Conservation (phyloP, 352 stramenopile genomes). For the Globisporangium alternatum region DNA sequence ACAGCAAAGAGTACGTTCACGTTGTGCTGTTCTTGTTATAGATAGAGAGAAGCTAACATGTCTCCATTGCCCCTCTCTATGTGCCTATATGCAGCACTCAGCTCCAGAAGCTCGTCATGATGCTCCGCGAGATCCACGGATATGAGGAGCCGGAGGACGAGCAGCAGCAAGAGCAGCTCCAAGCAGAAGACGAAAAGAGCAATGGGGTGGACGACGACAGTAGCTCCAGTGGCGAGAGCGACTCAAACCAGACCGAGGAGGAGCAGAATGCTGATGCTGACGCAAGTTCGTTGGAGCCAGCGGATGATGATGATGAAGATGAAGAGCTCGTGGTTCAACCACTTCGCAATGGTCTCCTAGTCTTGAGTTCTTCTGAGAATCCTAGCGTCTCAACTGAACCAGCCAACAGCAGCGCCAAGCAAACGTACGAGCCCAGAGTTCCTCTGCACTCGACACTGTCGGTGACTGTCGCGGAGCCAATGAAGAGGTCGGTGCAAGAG, state of each 20-base stretch:
- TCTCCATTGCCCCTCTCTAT: constrained; percentile 9
- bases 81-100: constrained; percentile 25
- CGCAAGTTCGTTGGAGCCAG: not conserved
- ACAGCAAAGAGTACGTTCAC: constrained; percentile 17
- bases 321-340: not conserved
- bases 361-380: not conserved
- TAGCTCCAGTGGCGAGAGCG: constrained; percentile 8
- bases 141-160: constrained; percentile 29
- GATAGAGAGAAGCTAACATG: not conserved
- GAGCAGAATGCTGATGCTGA: constrained; percentile 12
- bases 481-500: constrained; percentile 38
- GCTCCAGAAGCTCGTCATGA: constrained; percentile 37
- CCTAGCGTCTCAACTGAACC: not conserved
- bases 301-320: constrained; percentile 4
- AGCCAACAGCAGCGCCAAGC: not conserved
- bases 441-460: constrained; percentile 18
- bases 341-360: not conserved
- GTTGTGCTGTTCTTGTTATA: not conserved
- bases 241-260: constrained; percentile 58
- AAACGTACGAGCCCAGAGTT: not conserved
- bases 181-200: constrained; percentile 19
- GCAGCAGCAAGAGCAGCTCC: constrained; percentile 20
- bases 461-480: constrained; percentile 27
- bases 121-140: constrained; percentile 28
- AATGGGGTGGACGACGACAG: constrained; percentile 22